Evolutionary conservation across 371 early-diverging fungal species (phyloP).

Genomic region (Chytridium lagenaria): DNA sequence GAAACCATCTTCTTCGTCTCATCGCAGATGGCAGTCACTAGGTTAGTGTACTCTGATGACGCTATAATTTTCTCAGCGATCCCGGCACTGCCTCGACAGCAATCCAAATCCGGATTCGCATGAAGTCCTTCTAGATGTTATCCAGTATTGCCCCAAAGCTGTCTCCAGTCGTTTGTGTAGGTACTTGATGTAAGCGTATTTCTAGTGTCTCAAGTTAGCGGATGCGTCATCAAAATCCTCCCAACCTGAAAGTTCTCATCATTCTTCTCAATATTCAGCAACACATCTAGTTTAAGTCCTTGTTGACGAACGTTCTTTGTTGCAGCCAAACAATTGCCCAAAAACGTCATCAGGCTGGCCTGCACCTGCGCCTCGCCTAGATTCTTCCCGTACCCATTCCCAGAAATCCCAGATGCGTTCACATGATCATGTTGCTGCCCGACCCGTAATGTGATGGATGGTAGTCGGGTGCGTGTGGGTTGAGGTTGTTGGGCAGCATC

Average conservation of each 20-base stretch:
- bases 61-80: slow-evolving; percentile 39
- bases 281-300: slow-evolving; percentile 20
- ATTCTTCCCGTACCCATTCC: neutral
- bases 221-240: neutral
- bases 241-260: slow-evolving; percentile 52
- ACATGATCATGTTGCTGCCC: neutral
- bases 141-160: slow-evolving; percentile 37
- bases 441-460: neutral
- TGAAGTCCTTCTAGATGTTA: slow-evolving; percentile 18
- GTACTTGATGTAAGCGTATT: slow-evolving; percentile 44
- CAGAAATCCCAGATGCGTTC: neutral
- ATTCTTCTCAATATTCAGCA: slow-evolving; percentile 33
- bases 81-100: slow-evolving; percentile 10
- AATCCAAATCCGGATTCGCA: neutral
- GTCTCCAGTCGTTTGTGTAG: slow-evolving; percentile 43
- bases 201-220: slow-evolving; percentile 25
- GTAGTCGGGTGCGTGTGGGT: neutral
- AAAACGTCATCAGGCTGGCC: neutral
- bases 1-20: slow-evolving; percentile 23
- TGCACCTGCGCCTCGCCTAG: neutral
- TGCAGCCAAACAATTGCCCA: neutral
- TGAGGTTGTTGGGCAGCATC: neutral
- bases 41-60: slow-evolving; percentile 35
- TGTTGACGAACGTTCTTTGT: neutral
- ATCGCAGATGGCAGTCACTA: slow-evolving; percentile 23